Percentiles rank a stretch among this genome's conserved stretches.
Conservation (phyloP, 2,329 filamentous ascomycete genomes). For the Verticillium nubilum region DNA sequence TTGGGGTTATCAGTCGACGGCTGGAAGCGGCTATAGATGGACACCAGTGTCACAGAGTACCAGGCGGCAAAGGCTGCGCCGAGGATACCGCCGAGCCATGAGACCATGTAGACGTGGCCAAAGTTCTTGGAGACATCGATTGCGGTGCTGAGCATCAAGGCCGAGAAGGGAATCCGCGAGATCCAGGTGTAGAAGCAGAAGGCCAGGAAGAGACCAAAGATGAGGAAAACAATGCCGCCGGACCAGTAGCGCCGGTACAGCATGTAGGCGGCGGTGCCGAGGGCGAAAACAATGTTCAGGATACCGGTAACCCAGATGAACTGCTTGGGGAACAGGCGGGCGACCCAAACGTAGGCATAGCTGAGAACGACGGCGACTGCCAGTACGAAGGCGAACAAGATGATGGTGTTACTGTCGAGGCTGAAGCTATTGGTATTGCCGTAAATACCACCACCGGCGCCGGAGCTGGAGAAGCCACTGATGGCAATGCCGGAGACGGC, state of each 20-base stretch:
- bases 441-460: slow-evolving; percentile 71
- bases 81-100: slow-evolving; percentile 72
- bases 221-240: slow-evolving; percentile 79
- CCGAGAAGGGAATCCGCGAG: slow-evolving; percentile 82
- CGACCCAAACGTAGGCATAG: slow-evolving; percentile 69
- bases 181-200: slow-evolving; percentile 89
- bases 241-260: slow-evolving; percentile 71
- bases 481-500: slow-evolving; percentile 73
- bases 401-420: slow-evolving; percentile 77
- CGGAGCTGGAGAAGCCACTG: slow-evolving; percentile 65
- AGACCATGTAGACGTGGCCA: slow-evolving; percentile 83
- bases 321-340: slow-evolving; percentile 75
- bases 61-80: slow-evolving; percentile 75
- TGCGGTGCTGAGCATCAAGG: slow-evolving; percentile 79
- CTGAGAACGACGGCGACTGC: slow-evolving; percentile 69
- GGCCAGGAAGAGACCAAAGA: slow-evolving; percentile 75
- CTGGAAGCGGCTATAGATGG: slow-evolving; percentile 79
- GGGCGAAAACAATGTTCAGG: slow-evolving; percentile 74
- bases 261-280: slow-evolving; percentile 87
- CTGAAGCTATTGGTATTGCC: slow-evolving; percentile 57
- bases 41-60: slow-evolving; percentile 81
- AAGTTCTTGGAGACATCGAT: slow-evolving; percentile 80
- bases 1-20: slow-evolving; percentile 50
- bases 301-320: slow-evolving; percentile 93
- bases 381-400: slow-evolving; percentile 78